A percentile compares a stretch with the other conserved stretches of the same genome.
phyloP scores from a whole-genome alignment of 1,284 basidiomycete genomes.

The Pterula multifida region DNA sequence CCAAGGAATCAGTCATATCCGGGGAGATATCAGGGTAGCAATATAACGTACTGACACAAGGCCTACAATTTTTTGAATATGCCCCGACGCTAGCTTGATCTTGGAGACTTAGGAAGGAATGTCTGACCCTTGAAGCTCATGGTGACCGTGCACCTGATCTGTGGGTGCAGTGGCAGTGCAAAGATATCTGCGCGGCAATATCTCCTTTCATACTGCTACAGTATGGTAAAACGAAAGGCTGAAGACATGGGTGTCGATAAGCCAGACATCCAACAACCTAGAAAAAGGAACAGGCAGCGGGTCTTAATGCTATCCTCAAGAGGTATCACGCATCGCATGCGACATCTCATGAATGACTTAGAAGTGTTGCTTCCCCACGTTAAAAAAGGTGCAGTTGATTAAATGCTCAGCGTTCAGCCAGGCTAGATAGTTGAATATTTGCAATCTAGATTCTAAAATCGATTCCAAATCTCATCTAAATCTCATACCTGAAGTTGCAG shows the following conservation, averaged over 20 bases:
- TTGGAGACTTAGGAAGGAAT: too few species aligned
- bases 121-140: too few species aligned
- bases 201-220: too few species aligned
- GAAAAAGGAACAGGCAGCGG: constrained; percentile 71
- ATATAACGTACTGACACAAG: too few species aligned
- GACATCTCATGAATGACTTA: constrained; percentile 94
- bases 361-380: constrained; percentile 87
- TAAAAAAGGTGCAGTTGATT: constrained; percentile 74
- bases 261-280: constrained; percentile 29
- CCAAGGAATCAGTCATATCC: too few species aligned
- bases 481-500: constrained; percentile 92
- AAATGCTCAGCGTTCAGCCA: constrained; percentile 2
- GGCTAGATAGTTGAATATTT: not conserved
- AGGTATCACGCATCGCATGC: constrained; percentile 92
- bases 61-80: too few species aligned
- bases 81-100: too few species aligned
- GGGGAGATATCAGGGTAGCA: too few species aligned
- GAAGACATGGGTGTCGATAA: constrained; percentile 43
- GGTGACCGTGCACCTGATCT: too few species aligned
- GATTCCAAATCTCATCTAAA: constrained; percentile 95
- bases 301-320: constrained; percentile 90
- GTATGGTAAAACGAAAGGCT: constrained; percentile 55
- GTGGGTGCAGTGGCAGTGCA: too few species aligned
- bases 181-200: too few species aligned
- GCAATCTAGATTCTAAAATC: constrained; percentile 75